These are phyloP conservation scores for Aspergillus novofumigatus DNA, from an alignment of 2,329 filamentous ascomycete genomes.

Conservation along the genomic window DNA sequence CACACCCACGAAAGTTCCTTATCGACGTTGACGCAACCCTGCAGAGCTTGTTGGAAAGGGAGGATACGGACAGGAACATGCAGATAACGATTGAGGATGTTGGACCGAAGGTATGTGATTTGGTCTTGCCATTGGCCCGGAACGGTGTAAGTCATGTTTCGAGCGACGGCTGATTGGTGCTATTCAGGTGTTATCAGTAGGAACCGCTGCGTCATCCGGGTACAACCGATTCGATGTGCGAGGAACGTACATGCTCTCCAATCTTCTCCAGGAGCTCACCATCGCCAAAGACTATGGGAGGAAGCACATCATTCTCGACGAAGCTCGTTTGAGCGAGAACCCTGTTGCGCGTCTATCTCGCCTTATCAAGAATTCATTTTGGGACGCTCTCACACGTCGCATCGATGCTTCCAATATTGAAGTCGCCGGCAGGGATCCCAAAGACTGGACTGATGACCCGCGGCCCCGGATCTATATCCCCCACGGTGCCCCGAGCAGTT, in stretches of 20 bases:
- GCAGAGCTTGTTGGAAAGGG: conserved; percentile 71
- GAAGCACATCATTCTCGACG: conserved; percentile 85
- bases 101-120: conserved; percentile 69
- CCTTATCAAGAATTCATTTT: conserved; percentile 85
- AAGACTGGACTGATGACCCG: conserved; percentile 90
- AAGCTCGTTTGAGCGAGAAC: conserved; percentile 89
- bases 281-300: conserved; percentile 87
- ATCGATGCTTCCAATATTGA: conserved; percentile 81
- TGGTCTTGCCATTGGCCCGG: not conserved
- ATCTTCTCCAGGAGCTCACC: conserved; percentile 89
- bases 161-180: conserved; percentile 21
- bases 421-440: conserved; percentile 80
- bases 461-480: conserved; percentile 91
- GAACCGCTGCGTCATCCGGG: conserved; percentile 80
- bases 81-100: conserved; percentile 97
- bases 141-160: not conserved
- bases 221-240: conserved; percentile 85
- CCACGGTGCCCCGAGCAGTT: conserved; percentile 74
- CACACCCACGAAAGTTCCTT: conserved; percentile 71
- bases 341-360: conserved; percentile 83
- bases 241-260: conserved; percentile 96
- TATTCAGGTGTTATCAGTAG: conserved; percentile 71
- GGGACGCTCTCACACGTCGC: conserved; percentile 81
- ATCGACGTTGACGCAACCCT: conserved; percentile 83
- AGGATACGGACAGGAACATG: conserved; percentile 91